These are phyloP conservation scores for Saccharomyces hybrid DNA, from an alignment of 1,139 yeast genomes.

Conservation along the genomic window DNA sequence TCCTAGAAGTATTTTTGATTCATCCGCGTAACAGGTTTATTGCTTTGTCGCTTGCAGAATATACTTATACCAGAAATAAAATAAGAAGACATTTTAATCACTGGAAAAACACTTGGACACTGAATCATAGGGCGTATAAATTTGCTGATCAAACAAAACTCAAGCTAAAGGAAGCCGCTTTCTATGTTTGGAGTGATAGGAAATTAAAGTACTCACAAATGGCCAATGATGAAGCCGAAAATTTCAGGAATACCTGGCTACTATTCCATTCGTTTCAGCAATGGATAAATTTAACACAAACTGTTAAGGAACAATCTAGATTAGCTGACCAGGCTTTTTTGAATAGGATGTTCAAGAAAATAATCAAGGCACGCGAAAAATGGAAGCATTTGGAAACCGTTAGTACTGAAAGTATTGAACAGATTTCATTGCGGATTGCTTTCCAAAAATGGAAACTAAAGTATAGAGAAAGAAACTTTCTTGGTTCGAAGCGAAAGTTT, in stretches of 20 bases:
- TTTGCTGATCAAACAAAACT: not conserved
- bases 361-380: not conserved
- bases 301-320: not conserved
- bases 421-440: not conserved
- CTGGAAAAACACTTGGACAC: not conserved
- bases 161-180: not conserved
- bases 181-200: not conserved
- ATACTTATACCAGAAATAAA: not conserved
- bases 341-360: constrained; percentile 1
- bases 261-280: constrained; percentile 2
- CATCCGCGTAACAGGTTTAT: constrained; percentile 13
- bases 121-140: not conserved
- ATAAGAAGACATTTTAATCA: not conserved
- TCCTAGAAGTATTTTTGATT: constrained; percentile 11
- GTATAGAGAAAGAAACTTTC: not conserved
- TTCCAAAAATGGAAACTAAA: constrained; percentile 1
- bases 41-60: constrained; percentile 12
- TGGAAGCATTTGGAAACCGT: not conserved
- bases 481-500: not conserved
- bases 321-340: constrained; percentile 3
- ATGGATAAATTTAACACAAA: constrained; percentile 2
- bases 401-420: not conserved
- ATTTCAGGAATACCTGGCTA: not conserved
- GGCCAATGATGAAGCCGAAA: not conserved
- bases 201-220: not conserved